Evolutionary conservation across 1,284 basidiomycete species (phyloP), one percentile per base, ranked within the genome.

Genomic region (Cutaneotrichosporon spelunceum): DNA sequence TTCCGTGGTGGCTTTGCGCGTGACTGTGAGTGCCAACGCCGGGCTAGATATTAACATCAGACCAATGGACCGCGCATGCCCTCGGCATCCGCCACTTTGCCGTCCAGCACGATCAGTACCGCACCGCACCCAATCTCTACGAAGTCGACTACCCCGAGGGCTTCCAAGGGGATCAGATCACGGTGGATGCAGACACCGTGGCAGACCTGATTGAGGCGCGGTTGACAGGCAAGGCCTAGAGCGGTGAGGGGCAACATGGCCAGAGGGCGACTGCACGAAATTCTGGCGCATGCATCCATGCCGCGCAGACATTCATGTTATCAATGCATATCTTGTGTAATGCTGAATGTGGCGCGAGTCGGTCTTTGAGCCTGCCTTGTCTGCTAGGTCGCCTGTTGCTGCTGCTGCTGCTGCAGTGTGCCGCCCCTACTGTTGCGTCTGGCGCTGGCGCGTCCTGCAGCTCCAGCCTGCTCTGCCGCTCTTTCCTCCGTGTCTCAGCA

Each of bases 191-290:
- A 89, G 75, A 95, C 84, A 29, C 93, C 87, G 79, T 93, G 89
- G 66, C 89, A 83, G 80, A 95, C 92, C 67, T 90, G 85, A 73
- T 84, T 87, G 73, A 97, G 83, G 80, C 97, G 89, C 56, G 88
- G 83, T 79, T 99, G 91, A 66, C 91, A 87, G 21, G 93, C 90
- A 78, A 93, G 93, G 56, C 90, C 90, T 27, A 90, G 45, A 26
- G 45, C 23, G 34, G 16, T 13, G 23, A 47, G 45, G 45, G 23
- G 10, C 45, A 26, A 16, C 36, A 23, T 9, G 23, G 34, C 34
- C 34, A 4, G 34, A 36, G 34, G 34, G 34, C 34, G 34, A 7
- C 34, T 36, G n/a, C 45, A 26, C 16, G 14, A 13, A 29, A 19
- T 2, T 42, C 19, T n/a, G 39, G 39, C 39, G 19, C 11, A 42